A percentile compares a stretch with the other conserved stretches of the same genome.
Evolutionary conservation across 2,329 filamentous ascomycete species (phyloP).

Genomic region (Aspergillus sp.): DNA sequence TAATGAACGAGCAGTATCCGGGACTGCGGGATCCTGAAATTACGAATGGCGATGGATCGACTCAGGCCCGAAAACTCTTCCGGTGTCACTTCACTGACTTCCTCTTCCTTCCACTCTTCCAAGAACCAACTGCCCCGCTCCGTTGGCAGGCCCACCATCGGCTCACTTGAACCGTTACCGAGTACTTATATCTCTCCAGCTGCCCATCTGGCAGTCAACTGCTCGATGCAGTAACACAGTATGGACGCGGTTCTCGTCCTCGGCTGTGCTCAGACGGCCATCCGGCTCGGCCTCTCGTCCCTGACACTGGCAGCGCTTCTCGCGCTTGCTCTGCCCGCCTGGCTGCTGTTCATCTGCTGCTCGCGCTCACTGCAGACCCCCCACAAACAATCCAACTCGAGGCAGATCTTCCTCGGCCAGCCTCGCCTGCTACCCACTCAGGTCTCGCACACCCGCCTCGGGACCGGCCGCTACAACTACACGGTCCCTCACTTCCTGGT

Average conservation of each 20-base stretch:
- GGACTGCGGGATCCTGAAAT: no score
- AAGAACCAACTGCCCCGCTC: no score
- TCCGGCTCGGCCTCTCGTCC: not conserved
- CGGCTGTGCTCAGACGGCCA: not conserved
- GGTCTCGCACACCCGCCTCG: slow-evolving; percentile 16
- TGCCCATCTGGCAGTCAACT: no score
- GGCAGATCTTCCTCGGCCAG: not conserved
- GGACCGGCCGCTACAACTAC: slow-evolving; percentile 14
- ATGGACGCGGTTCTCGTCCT: not conserved
- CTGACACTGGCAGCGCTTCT: not conserved
- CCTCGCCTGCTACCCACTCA: slow-evolving; percentile 5
- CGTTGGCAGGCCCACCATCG: no score
- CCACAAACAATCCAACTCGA: not conserved
- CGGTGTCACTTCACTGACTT: no score
- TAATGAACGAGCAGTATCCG: no score
- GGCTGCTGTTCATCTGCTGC: not conserved
- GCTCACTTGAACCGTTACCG: no score
- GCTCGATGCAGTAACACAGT: no score
- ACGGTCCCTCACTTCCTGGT: slow-evolving; percentile 17
- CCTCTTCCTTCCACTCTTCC: no score
- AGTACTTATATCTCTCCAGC: no score
- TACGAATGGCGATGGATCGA: no score
- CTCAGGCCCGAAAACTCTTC: no score
- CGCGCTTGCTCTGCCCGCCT: not conserved
- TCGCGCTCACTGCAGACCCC: not conserved